Base-by-base conservation (phyloP, 257 asterid species). In the Ocimum tenuiflorum region DNA sequence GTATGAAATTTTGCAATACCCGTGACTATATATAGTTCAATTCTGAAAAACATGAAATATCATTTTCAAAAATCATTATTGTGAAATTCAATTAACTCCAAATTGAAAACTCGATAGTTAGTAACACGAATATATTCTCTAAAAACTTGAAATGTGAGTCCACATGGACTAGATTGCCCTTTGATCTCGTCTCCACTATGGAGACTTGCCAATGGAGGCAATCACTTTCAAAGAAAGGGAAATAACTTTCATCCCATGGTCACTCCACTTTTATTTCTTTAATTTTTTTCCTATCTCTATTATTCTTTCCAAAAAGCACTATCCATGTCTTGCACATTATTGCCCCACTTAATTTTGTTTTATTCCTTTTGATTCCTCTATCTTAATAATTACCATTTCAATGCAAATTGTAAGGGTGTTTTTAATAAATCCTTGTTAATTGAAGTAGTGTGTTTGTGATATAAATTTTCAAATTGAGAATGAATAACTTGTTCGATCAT, bases 171-270 rank as follows among this genome's bases (percentile, higher is more conserved):
- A 52, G 39, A 62, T 41, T 62, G 55, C 51, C 71, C 55, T 55
- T 67, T 36, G 73, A 77, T 73, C 55, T 77, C 67, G 65, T 68
- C 70, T 73, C 67, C 73, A 73, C 70, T 35, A 68, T 51, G 70
- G 73, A 63, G 70, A 72, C 75, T 63, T 73, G 47, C 63, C 62
- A 61, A 35, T 77, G 73, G 77, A 41, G 55, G 69, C 59, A 61
- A 70, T 78, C 80, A 66, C 75, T 78, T 70, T 70, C 82, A 70
- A 74, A 12, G 63, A 74, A 70, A 74, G 75, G 66, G 72, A 56
- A 45, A 55, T 74, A 70, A 70, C 75, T 74, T 73, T 49, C 35
- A 69, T 73, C 59, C 72, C 68, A 59, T 73, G 62, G 60, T 61
- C 54, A 17, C 66, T 70, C 82, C 79, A 74, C 77, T 78, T 65